phyloP scores from a whole-genome alignment of 164 flowering plant species.

The Tetrastigma voinierianum region DNA sequence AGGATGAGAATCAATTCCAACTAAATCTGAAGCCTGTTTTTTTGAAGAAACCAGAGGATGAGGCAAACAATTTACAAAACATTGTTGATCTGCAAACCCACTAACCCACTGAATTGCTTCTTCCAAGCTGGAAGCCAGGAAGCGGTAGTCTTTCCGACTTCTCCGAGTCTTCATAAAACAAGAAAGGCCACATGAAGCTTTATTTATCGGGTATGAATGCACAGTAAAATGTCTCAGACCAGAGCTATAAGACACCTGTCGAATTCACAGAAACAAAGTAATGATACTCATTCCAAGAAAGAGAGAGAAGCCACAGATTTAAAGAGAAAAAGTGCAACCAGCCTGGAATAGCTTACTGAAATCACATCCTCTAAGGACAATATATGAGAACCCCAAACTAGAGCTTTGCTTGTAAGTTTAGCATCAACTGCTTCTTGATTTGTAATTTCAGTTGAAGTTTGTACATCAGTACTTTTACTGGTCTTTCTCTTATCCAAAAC shows the following conservation, averaged over 20 bases:
- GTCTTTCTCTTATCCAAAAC: constrained; percentile 59
- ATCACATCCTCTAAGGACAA: constrained; percentile 75
- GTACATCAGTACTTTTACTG: constrained; percentile 28
- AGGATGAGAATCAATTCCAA: constrained; percentile 58
- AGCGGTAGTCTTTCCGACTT: constrained; percentile 73
- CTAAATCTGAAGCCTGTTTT: constrained; percentile 65
- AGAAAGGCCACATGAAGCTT: constrained; percentile 59
- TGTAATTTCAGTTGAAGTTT: constrained; percentile 39
- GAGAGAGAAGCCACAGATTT: not conserved
- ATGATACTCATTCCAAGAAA: not conserved
- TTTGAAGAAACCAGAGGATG: constrained; percentile 86
- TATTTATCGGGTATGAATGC: constrained; percentile 78
- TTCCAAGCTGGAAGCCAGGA: constrained; percentile 71
- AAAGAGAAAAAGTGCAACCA: not conserved
- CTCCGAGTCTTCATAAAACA: constrained; percentile 71
- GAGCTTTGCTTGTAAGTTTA: constrained; percentile 89
- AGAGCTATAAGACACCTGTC: constrained; percentile 73
- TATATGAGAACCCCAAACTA: constrained; percentile 78
- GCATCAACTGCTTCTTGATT: constrained; percentile 68
- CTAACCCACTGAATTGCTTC: constrained; percentile 92
- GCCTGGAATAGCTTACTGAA: constrained; percentile 51
- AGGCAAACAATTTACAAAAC: constrained; percentile 81
- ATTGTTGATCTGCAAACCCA: constrained; percentile 93
- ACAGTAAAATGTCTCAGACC: constrained; percentile 91
- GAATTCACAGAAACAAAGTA: constrained; percentile 17